A percentile compares a stretch with the other conserved stretches of the same genome.
Evolutionary conservation across 2,329 filamentous ascomycete species (phyloP).

Genomic region (Neofusicoccum cordaticola): DNA sequence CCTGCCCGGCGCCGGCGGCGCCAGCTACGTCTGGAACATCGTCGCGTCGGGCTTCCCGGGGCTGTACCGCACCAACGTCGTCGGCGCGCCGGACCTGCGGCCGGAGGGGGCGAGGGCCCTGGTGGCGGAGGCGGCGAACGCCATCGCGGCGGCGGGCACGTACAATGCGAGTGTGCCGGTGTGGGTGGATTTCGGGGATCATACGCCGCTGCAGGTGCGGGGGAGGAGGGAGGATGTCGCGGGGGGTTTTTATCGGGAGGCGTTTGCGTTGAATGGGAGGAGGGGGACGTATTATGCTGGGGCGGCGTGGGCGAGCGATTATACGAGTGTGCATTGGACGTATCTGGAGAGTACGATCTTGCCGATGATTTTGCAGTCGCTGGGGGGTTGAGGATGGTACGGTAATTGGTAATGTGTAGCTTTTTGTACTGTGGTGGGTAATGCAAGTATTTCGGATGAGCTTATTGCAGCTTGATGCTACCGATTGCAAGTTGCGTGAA

Average conservation of each 20-base stretch:
- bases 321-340: neutral
- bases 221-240: constrained; percentile 24
- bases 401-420: too few relatives aligned
- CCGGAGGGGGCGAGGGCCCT: neutral
- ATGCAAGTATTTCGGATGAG: too few relatives aligned
- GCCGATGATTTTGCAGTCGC: neutral
- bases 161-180: constrained; percentile 13
- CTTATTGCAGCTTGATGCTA: too few relatives aligned
- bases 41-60: constrained; percentile 19
- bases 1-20: constrained; percentile 17
- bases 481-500: too few relatives aligned
- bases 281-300: constrained; percentile 29
- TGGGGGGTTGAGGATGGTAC: neutral
- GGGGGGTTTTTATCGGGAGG: constrained; percentile 26
- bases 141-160: neutral
- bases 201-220: constrained; percentile 27
- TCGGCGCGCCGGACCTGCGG: neutral
- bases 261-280: constrained; percentile 27
- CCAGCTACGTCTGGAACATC: neutral
- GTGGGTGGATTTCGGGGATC: constrained; percentile 21
- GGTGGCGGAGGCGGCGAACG: neutral
- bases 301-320: constrained; percentile 24
- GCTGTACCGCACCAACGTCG: constrained; percentile 22
- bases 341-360: neutral
- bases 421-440: too few relatives aligned